phyloP scores from a whole-genome alignment of 2,329 filamentous ascomycete species.

The Rachicladosporium sp. region DNA sequence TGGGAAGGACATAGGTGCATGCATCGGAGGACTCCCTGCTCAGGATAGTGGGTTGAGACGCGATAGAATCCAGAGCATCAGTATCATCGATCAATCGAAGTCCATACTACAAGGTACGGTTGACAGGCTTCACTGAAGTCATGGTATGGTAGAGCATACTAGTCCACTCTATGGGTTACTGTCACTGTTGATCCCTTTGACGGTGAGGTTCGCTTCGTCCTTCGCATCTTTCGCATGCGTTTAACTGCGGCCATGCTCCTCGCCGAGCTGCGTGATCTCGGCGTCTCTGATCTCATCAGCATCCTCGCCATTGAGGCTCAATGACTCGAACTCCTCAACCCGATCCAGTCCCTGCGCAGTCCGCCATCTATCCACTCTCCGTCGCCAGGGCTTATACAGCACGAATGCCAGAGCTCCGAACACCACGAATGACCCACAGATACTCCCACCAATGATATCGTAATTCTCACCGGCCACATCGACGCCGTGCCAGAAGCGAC shows the following conservation, averaged over 20 bases:
- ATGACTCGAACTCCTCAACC: slow-evolving; percentile 1
- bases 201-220: background rate
- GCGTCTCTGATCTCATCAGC: background rate
- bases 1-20: no score
- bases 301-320: background rate
- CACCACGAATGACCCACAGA: slow-evolving; percentile 73
- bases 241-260: background rate
- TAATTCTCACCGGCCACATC: slow-evolving; percentile 65
- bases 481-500: slow-evolving; percentile 85
- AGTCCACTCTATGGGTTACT: no score
- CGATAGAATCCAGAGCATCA: no score
- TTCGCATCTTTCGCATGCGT: background rate
- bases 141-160: no score
- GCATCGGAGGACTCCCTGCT: no score
- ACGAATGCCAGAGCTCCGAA: slow-evolving; percentile 63
- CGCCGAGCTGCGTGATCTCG: background rate
- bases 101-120: no score
- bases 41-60: no score
- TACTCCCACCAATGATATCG: slow-evolving; percentile 72
- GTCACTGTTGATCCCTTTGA: background rate
- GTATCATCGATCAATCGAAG: no score
- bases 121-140: no score
- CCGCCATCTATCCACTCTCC: slow-evolving; percentile 35
- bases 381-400: slow-evolving; percentile 68
- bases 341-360: slow-evolving; percentile 2